These are phyloP conservation scores for Saccharomyces hybrid DNA, from an alignment of 1,139 yeast genomes.

Conservation along the genomic window DNA sequence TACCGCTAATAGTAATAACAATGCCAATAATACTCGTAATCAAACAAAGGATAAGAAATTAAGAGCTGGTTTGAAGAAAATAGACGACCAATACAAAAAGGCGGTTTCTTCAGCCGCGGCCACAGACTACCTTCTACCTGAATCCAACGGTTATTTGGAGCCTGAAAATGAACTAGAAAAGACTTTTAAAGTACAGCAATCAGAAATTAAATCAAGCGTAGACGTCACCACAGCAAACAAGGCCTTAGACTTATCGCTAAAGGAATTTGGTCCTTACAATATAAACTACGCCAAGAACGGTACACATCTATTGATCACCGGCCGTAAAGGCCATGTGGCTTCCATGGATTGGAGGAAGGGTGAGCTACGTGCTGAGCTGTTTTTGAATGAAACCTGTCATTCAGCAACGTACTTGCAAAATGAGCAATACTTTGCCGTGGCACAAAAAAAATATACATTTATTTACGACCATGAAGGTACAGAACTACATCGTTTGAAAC, in stretches of 20 bases:
- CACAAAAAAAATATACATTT: slow-evolving; percentile 91
- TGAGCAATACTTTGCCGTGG: slow-evolving; percentile 92
- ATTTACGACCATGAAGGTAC: slow-evolving; percentile 87
- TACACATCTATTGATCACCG: slow-evolving; percentile 74
- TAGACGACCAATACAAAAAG: slow-evolving; percentile 67
- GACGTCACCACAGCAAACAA: slow-evolving; percentile 71
- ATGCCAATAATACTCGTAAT: not conserved
- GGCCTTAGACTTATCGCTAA: slow-evolving; percentile 64
- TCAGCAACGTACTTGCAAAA: slow-evolving; percentile 87
- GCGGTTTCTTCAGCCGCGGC: slow-evolving; percentile 81
- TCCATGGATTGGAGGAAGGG: slow-evolving; percentile 96
- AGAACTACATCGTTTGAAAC: slow-evolving; percentile 85
- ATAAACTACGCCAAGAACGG: slow-evolving; percentile 84
- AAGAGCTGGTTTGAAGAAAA: slow-evolving; percentile 54
- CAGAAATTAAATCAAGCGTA: slow-evolving; percentile 67
- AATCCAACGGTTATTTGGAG: slow-evolving; percentile 78
- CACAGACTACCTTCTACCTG: slow-evolving; percentile 79
- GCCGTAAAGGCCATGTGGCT: slow-evolving; percentile 91
- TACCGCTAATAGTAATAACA: not conserved
- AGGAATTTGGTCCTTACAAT: slow-evolving; percentile 80
- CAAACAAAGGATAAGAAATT: slow-evolving; percentile 50
- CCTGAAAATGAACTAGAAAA: slow-evolving; percentile 88
- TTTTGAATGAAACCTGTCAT: slow-evolving; percentile 80
- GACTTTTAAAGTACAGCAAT: slow-evolving; percentile 78
- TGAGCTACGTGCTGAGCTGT: slow-evolving; percentile 67